Conservation (phyloP, 2,329 filamentous ascomycete genomes). For the Ramularia collo-cygni region DNA sequence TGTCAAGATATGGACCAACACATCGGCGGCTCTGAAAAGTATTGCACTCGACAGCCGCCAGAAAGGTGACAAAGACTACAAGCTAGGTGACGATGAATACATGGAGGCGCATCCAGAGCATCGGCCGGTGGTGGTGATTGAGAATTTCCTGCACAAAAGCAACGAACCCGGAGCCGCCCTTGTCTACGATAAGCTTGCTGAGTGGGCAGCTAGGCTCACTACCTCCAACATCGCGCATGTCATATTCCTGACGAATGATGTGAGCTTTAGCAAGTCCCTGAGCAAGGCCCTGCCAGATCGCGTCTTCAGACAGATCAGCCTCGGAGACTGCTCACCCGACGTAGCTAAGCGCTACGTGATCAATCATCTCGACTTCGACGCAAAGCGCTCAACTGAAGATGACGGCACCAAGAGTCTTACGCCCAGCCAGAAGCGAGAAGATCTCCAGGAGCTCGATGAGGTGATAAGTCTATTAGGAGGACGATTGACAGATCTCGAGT, state of each 20-base stretch:
- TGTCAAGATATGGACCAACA: conserved; percentile 81
- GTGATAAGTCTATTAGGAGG: conserved; percentile 81
- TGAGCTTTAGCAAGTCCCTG: conserved; percentile 80
- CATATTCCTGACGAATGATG: conserved; percentile 85
- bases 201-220: conserved; percentile 80
- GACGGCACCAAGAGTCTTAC: conserved; percentile 34
- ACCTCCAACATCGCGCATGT: conserved; percentile 88
- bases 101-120: conserved; percentile 82
- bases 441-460: conserved; percentile 67
- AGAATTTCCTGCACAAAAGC: conserved; percentile 81
- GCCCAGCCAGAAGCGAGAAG: conserved; percentile 42
- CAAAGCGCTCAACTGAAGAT: conserved; percentile 30
- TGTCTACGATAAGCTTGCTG: conserved; percentile 54
- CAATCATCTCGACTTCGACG: conserved; percentile 60
- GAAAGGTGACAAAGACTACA: conserved; percentile 66
- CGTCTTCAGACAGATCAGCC: conserved; percentile 76
- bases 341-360: conserved; percentile 89
- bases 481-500: conserved; percentile 90
- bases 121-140: conserved; percentile 77
- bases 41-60: conserved; percentile 64
- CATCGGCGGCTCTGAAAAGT: conserved; percentile 68
- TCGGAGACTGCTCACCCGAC: conserved; percentile 77
- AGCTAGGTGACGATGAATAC: conserved; percentile 75
- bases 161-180: conserved; percentile 36
- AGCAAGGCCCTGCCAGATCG: conserved; percentile 83